Evolutionary conservation across 768 basidiomycete species (phyloP), one percentile per base, ranked within the genome.

Genomic region (Lactarius akahatsu): DNA sequence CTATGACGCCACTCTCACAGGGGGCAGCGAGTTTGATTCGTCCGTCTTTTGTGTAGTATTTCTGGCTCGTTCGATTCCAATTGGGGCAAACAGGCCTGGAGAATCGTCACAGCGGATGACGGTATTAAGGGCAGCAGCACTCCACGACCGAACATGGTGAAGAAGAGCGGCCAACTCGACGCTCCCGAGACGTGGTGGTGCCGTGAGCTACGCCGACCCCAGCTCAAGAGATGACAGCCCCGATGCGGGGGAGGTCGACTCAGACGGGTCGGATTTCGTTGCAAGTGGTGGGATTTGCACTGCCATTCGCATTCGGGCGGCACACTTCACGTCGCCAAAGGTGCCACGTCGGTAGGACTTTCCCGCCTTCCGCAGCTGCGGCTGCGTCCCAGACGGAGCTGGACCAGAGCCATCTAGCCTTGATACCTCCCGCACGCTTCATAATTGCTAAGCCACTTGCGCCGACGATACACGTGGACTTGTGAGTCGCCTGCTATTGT

Each of bases 181-280:
- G 60, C 70, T 72, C 18, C 57, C 81, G 50, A 82, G 90, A 59
- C 83, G 89, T 28, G 86, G 86, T 23, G 85, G 84, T 20, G 80
- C 85, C 60, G 82, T 95, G 69, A 95, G 94, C 78, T 96, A 96
- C 67, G 87, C 91, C 0, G 94, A 96, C 64, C 89, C 92, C 28
- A 91, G 86, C 0, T 92, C 90, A 0, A 89, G 87, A 4, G 92
- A 94, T 67, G 91, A 91, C 68, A 80, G 90, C 43, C 89, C 87
- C 0, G 91, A 92, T 69, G 89, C 88, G 11, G 92, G 91, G 5
- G 90, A 89, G 47, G 75, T 90, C 26, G 92, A 95, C 59, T 90
- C 90, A 2, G 94, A 91, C 65, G 92, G 92, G 72, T 92, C 89
- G 1, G 92, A 93, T 70, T 90, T 92, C 70, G 76, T 88, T 1